phyloP scores from a whole-genome alignment of 768 basidiomycete species.

The Tricholoma furcatifolium region DNA sequence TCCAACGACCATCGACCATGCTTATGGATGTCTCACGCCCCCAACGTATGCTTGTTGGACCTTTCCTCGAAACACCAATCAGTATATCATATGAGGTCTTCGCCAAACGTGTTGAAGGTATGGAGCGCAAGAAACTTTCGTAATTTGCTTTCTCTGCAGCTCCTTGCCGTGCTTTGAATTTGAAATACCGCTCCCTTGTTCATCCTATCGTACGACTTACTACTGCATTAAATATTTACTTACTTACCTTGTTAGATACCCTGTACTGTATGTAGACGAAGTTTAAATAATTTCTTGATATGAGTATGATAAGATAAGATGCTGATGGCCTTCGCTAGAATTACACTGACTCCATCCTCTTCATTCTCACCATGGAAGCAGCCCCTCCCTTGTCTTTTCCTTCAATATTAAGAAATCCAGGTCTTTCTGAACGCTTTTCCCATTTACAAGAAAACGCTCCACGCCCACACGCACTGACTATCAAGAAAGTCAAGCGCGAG shows the following conservation, averaged over 20 bases:
- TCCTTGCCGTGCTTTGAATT: too few species aligned
- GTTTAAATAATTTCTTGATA: too few species aligned
- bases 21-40: constrained; percentile 21
- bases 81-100: constrained; percentile 22
- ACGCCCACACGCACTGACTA: constrained; percentile 15
- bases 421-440: constrained; percentile 50
- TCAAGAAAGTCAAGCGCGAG: constrained; percentile 46
- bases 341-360: neutral
- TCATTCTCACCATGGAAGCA: constrained; percentile 11
- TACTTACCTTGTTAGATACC: too few species aligned
- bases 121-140: too few species aligned
- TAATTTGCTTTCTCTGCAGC: too few species aligned
- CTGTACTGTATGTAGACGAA: too few species aligned
- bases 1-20: constrained; percentile 14
- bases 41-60: constrained; percentile 11
- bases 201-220: too few species aligned
- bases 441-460: constrained; percentile 38
- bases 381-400: constrained; percentile 70
- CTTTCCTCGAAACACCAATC: constrained; percentile 9
- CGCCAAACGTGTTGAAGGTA: constrained; percentile 15
- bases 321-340: too few species aligned
- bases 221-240: too few species aligned
- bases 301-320: too few species aligned
- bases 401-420: constrained; percentile 61
- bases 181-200: too few species aligned